These are phyloP conservation scores for Trametes versicolor DNA, from an alignment of 1,284 basidiomycete genomes.

Conservation along the genomic window DNA sequence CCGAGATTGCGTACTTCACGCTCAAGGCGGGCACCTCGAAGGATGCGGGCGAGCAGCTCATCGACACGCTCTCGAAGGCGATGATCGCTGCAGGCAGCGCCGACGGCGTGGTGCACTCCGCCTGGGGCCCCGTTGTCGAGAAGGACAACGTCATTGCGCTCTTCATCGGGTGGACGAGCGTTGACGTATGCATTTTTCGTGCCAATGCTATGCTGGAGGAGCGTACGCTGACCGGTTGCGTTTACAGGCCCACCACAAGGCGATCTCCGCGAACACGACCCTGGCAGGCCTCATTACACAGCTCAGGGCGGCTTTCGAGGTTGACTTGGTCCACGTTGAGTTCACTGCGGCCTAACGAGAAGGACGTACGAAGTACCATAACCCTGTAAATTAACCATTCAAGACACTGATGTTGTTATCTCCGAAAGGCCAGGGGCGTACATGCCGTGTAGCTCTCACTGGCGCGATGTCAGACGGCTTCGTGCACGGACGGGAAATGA, in stretches of 20 bases:
- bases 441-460: no score
- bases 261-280: not conserved
- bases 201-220: not conserved
- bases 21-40: conserved; percentile 31
- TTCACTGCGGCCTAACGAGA: not conserved
- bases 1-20: conserved; percentile 35
- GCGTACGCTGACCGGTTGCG: not conserved
- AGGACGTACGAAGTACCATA: no score
- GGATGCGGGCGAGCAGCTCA: conserved; percentile 21
- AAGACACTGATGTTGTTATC: no score
- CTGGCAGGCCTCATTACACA: not conserved
- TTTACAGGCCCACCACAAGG: not conserved
- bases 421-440: no score
- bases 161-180: conserved; percentile 37
- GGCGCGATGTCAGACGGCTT: no score
- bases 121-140: conserved; percentile 37
- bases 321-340: not conserved
- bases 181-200: conserved; percentile 26
- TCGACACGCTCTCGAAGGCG: conserved; percentile 25
- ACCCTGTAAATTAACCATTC: no score
- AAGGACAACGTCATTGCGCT: conserved; percentile 26
- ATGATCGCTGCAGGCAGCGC: conserved; percentile 23
- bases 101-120: conserved; percentile 21
- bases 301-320: not conserved
- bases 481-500: no score